Percentiles rank a stretch among this genome's conserved stretches.
Conservation (phyloP, 495 filamentous ascomycete genomes). For the Diplogelasinospora grovesii region DNA sequence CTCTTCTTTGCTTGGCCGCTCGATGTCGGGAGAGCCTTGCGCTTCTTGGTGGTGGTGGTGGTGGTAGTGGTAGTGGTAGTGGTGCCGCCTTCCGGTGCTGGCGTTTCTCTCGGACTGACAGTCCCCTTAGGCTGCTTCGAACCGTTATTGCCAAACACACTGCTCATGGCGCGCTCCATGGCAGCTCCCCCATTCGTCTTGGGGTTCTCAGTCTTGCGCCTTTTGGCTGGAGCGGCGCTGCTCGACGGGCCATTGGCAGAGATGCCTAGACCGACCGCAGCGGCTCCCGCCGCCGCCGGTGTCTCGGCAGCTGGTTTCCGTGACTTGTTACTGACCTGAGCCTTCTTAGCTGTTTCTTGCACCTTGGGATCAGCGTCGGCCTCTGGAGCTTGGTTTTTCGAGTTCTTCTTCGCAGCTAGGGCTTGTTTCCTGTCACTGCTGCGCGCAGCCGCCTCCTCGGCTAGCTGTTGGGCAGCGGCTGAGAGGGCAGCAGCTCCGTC, state of each 20-base stretch:
- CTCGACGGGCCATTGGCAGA: constrained; percentile 33
- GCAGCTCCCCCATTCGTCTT: constrained; percentile 46
- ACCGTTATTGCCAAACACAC: constrained; percentile 42
- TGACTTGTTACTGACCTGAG: constrained; percentile 48
- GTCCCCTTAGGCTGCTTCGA: constrained; percentile 45
- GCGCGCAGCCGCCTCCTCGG: constrained; percentile 69
- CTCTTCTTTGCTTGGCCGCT: constrained; percentile 63
- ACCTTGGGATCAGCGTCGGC: constrained; percentile 45
- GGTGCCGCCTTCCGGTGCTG: constrained; percentile 56
- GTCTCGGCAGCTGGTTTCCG: constrained; percentile 55
- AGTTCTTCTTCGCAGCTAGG: constrained; percentile 62
- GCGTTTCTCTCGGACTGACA: constrained; percentile 59
- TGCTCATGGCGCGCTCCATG: constrained; percentile 67
- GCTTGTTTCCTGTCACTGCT: constrained; percentile 79
- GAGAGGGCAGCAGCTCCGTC: constrained; percentile 67
- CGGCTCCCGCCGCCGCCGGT: constrained; percentile 26
- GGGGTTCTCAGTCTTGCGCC: constrained; percentile 71
- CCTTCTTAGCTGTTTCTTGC: constrained; percentile 51
- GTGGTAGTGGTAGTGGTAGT: too few relatives aligned
- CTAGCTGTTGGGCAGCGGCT: constrained; percentile 61
- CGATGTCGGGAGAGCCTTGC: constrained; percentile 58
- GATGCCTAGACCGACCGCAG: constrained; percentile 52
- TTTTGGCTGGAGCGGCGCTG: constrained; percentile 54
- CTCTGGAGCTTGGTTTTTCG: constrained; percentile 44
- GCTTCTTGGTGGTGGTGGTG: constrained; percentile 52